A percentile compares a stretch with the other conserved stretches of the same genome.
phyloP scores from a whole-genome alignment of 306 rosid genomes.

The Medicago truncatula region DNA sequence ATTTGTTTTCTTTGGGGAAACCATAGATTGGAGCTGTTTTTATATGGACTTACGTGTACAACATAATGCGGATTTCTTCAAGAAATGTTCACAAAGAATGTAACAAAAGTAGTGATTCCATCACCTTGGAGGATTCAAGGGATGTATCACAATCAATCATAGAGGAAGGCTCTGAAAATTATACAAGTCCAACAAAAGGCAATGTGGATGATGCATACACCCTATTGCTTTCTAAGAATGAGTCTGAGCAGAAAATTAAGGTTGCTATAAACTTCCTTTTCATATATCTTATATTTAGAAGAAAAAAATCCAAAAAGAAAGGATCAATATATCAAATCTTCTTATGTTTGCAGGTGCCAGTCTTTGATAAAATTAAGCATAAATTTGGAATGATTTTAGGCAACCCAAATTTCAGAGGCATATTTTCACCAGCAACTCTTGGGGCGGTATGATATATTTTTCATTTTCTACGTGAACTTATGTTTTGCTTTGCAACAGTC shows the following conservation, averaged over 20 bases:
- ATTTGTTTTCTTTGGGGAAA: slow-evolving; percentile 12
- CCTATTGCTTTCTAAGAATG: slow-evolving; percentile 42
- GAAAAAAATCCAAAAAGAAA: background rate
- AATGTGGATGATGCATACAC: slow-evolving; percentile 46
- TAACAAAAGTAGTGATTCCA: slow-evolving; percentile 26
- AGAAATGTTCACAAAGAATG: slow-evolving; percentile 34
- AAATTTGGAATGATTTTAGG: slow-evolving; percentile 29
- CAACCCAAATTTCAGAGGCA: slow-evolving; percentile 58
- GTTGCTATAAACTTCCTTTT: slow-evolving; percentile 39
- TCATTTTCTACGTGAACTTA: background rate
- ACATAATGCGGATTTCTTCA: slow-evolving; percentile 73
- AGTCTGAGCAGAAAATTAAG: slow-evolving; percentile 46
- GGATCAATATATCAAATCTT: background rate
- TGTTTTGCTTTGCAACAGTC: too few species aligned
- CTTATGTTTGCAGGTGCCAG: slow-evolving; percentile 43
- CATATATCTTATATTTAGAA: background rate
- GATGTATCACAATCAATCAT: slow-evolving; percentile 33
- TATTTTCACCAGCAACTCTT: slow-evolving; percentile 79
- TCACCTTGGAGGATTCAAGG: slow-evolving; percentile 36
- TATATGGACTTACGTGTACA: slow-evolving; percentile 84
- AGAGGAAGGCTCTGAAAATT: slow-evolving; percentile 46
- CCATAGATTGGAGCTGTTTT: slow-evolving; percentile 71
- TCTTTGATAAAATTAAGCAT: slow-evolving; percentile 46
- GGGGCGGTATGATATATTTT: slow-evolving; percentile 66
- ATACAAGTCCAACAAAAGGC: slow-evolving; percentile 39